A percentile compares a stretch with the other conserved stretches of the same genome.
These are phyloP conservation scores for Aquilaria malaccensis DNA, from an alignment of 345 rosid genomes.

Conservation along the genomic window DNA sequence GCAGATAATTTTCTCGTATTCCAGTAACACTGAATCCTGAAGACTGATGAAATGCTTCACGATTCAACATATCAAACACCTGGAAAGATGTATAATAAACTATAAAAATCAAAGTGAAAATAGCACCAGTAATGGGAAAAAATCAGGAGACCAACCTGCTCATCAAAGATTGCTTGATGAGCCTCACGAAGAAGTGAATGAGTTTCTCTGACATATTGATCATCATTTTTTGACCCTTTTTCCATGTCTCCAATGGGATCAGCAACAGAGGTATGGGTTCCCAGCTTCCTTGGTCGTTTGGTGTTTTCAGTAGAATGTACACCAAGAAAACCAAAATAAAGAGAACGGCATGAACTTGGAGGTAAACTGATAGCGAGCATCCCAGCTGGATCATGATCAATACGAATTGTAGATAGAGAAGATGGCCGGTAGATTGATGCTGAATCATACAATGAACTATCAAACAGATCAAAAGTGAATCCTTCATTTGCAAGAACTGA, in stretches of 20 bases:
- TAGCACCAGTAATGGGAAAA: not conserved
- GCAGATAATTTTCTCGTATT: conserved; percentile 73
- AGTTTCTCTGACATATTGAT: conserved; percentile 55
- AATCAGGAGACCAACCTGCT: conserved; percentile 47
- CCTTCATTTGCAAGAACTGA: conserved; percentile 66
- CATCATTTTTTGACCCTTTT: conserved; percentile 40
- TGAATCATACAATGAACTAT: conserved; percentile 49
- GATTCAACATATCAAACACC: conserved; percentile 80
- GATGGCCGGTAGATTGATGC: conserved; percentile 43
- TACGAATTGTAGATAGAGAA: conserved; percentile 55
- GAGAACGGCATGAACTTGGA: conserved; percentile 56
- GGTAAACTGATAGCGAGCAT: conserved; percentile 87
- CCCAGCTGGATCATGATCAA: conserved; percentile 86
- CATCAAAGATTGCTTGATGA: conserved; percentile 79
- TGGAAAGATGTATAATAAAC: conserved; percentile 25
- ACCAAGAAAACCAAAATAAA: conserved; percentile 78
- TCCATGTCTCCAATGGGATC: conserved; percentile 25
- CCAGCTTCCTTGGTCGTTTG: conserved; percentile 26
- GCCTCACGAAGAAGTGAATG: conserved; percentile 62
- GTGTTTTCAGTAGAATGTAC: conserved; percentile 21
- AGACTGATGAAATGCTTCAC: conserved; percentile 74
- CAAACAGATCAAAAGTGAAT: conserved; percentile 81
- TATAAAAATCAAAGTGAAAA: conserved; percentile 2
- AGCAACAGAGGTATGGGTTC: conserved; percentile 18
- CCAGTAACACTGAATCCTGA: conserved; percentile 71